phyloP scores from a whole-genome alignment of 108 stramenopile genomes.

The Conticribra weissflogii region DNA sequence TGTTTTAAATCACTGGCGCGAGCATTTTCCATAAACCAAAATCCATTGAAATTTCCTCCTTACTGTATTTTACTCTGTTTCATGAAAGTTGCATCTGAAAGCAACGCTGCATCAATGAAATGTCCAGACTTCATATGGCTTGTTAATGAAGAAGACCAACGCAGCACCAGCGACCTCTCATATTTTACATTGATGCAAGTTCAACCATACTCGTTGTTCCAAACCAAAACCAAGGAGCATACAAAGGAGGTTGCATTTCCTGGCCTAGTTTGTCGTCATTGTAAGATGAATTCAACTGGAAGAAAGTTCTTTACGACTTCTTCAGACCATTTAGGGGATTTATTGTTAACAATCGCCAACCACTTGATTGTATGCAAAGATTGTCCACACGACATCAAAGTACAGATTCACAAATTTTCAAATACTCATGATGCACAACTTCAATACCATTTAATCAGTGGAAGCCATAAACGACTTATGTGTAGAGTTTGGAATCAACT shows the following conservation, averaged over 20 bases:
- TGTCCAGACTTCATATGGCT: slow-evolving; percentile 4
- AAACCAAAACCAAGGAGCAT: slow-evolving; percentile 20
- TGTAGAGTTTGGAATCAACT: slow-evolving; percentile 38
- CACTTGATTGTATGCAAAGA: slow-evolving; percentile 43
- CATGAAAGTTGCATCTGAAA: background rate
- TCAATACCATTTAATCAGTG: background rate
- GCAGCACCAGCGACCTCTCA: slow-evolving; percentile 26
- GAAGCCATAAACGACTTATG: slow-evolving; percentile 34
- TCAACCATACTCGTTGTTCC: slow-evolving; percentile 23
- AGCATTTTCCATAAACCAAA: too few relatives aligned
- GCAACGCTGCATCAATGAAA: background rate
- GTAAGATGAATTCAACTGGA: slow-evolving; percentile 15
- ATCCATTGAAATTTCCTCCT: background rate
- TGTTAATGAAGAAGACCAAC: slow-evolving; percentile 21
- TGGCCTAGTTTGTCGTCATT: slow-evolving; percentile 49
- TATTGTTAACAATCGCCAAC: slow-evolving; percentile 43
- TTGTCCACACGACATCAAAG: slow-evolving; percentile 31
- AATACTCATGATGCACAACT: slow-evolving; percentile 35
- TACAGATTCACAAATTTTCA: slow-evolving; percentile 27
- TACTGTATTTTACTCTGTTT: background rate
- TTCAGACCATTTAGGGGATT: slow-evolving; percentile 38
- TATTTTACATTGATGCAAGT: slow-evolving; percentile 46
- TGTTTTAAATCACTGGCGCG: too few relatives aligned
- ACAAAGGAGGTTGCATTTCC: slow-evolving; percentile 49
- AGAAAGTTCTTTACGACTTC: slow-evolving; percentile 53